Conservation (phyloP, 192 early-diverging fungal genomes). For the Backusella parvicylindrica region DNA sequence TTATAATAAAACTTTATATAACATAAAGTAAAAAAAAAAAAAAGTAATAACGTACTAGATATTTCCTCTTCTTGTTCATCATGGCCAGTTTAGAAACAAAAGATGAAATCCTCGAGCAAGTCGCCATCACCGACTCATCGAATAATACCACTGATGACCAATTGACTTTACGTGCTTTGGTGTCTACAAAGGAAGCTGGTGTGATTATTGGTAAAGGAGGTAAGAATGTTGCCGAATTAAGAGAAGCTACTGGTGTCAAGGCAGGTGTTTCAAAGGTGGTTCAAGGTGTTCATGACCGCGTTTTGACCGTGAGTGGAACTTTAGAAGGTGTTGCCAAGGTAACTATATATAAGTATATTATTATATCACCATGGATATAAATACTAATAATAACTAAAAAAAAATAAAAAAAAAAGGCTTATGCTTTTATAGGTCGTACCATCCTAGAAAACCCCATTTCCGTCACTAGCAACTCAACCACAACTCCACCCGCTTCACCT, state of each 20-base stretch:
- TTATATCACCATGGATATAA: background rate
- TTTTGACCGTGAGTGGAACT: conserved; percentile 71
- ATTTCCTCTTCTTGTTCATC: background rate
- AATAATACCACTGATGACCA: background rate
- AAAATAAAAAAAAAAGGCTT: conserved; percentile 54
- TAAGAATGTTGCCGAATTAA: conserved; percentile 84
- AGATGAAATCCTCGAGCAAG: background rate
- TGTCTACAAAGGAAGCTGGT: conserved; percentile 91
- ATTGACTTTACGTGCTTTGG: conserved; percentile 82
- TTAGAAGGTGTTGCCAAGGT: conserved; percentile 72
- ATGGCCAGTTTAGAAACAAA: background rate
- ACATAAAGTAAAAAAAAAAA: background rate
- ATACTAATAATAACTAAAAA: background rate
- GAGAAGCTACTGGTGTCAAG: conserved; percentile 80
- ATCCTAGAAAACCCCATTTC: conserved; percentile 73
- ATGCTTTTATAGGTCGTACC: conserved; percentile 77
- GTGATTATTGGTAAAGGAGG: conserved; percentile 74
- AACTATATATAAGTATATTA: background rate
- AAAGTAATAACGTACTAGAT: background rate
- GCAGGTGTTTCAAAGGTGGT: conserved; percentile 92
- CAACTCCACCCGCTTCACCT: conserved; percentile 18
- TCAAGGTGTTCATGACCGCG: conserved; percentile 82
- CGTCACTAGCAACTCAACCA: background rate
- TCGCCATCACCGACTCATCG: background rate
- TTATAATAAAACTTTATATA: background rate